Base-by-base conservation (phyloP, 805 yeast genomes). In the Lipomyces mesembrius region DNA sequence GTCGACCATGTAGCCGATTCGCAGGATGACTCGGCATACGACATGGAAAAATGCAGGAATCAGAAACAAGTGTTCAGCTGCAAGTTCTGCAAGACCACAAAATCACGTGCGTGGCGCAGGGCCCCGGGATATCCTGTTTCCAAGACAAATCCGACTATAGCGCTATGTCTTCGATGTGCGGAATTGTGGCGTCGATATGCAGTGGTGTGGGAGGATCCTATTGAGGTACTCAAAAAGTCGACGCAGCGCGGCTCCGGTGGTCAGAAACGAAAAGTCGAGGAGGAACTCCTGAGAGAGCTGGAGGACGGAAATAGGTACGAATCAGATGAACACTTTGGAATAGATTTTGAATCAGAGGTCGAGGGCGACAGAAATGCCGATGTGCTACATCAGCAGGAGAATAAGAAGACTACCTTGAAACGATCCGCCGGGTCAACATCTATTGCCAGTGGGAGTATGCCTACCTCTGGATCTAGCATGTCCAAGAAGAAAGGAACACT, bases 121-220 rank as follows among this genome's bases (percentile, higher is more conserved):
- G 84, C 88, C 0, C 88, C 95, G 0, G 95, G 94, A 0, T 83
- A 81, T 35, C 79, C 81, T 1, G 77, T 77, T 3, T 80, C 82
- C 12, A 76, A 78, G 3, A 78, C 72, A 0, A 72, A 74, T 9
- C 74, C 79, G 5, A 73, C 79, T 0, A 78, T 86, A 17, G 97
- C 92, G 0, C 79, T 94, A 14, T 94, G 99, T 76, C 78, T 83
- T 35, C 81, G 98, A 62, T 94, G 99, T 80, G 97, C 97, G 0
- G 83, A 90, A 65, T 75, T 95, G 35, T 94, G 98, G 98, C 83
- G 97, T 76, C 80, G 96, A 52, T 94, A 94, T 77, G 97, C 92
- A 0, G 87, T 91, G 0, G 82, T 81, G 9, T 95, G 98, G 98
- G 91, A 88, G 71, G 87, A 86, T 43, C 97, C 97, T 0, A 72